These are phyloP conservation scores for Oenanthe sinensis DNA, from an alignment of 129 eudicot genomes.

Conservation along the genomic window DNA sequence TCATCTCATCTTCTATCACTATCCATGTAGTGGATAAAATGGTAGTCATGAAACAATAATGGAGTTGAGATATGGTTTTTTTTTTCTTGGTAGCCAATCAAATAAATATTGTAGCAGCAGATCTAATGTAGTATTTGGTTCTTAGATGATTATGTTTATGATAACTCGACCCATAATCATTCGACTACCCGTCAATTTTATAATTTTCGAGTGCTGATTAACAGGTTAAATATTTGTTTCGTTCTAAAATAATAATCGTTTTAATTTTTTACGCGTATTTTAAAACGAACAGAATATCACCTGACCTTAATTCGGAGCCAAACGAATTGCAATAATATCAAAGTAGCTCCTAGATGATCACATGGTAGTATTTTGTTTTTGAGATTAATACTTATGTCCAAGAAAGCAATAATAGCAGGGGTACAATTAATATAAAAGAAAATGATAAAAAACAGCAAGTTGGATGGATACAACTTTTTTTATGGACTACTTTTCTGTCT, in stretches of 20 bases:
- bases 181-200: too few relatives aligned
- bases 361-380: too few relatives aligned
- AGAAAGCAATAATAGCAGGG: neutral
- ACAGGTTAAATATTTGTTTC: too few relatives aligned
- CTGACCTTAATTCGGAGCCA: too few relatives aligned
- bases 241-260: too few relatives aligned
- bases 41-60: conserved; percentile 20
- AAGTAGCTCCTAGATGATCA: too few relatives aligned
- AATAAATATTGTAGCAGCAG: conserved; percentile 20
- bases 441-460: neutral
- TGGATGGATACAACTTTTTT: neutral
- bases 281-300: too few relatives aligned
- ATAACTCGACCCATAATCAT: too few relatives aligned
- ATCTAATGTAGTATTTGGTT: conserved; percentile 16
- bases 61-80: conserved; percentile 23
- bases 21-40: neutral
- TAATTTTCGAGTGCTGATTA: too few relatives aligned
- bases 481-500: neutral
- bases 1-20: neutral
- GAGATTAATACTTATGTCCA: neutral
- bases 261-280: neutral
- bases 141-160: too few relatives aligned
- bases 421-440: too few relatives aligned
- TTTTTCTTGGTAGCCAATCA: conserved; percentile 18
- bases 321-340: too few relatives aligned